These are phyloP conservation scores for Dichomitus squalens DNA, from an alignment of 1,284 basidiomycete genomes.

Conservation along the genomic window DNA sequence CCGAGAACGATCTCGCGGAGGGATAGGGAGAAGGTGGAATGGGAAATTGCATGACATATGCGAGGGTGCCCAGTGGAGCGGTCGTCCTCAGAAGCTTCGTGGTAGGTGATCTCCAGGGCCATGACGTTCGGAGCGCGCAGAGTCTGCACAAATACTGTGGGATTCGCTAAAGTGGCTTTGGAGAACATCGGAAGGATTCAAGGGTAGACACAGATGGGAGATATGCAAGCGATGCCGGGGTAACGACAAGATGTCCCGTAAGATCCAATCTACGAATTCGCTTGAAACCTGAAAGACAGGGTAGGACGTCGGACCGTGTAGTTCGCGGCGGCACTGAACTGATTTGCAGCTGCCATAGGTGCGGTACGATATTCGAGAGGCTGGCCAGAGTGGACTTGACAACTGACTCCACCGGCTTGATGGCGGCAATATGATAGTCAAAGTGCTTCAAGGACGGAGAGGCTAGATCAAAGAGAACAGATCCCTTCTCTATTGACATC, in stretches of 20 bases:
- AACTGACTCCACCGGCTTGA: background rate
- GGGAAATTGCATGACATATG: too few species aligned
- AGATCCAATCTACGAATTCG: background rate
- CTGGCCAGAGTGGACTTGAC: background rate
- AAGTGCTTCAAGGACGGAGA: background rate
- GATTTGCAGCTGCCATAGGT: background rate
- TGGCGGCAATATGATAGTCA: background rate
- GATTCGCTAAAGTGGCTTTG: too few species aligned
- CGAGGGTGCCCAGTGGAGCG: too few species aligned
- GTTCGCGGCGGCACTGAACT: background rate
- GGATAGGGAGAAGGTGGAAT: too few species aligned
- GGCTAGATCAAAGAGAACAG: background rate
- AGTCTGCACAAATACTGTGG: too few species aligned
- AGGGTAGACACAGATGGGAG: background rate
- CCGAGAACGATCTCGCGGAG: too few species aligned
- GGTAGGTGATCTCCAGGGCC: too few species aligned
- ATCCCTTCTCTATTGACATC: background rate
- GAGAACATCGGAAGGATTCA: background rate
- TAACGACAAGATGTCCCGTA: too few species aligned
- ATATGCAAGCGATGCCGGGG: too few species aligned
- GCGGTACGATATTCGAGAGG: background rate
- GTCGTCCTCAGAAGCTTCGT: too few species aligned
- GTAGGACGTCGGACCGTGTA: background rate
- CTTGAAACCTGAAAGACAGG: background rate
- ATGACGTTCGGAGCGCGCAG: too few species aligned